Conservation (phyloP, 306 rosid genomes). For the Castanea mollissima region DNA sequence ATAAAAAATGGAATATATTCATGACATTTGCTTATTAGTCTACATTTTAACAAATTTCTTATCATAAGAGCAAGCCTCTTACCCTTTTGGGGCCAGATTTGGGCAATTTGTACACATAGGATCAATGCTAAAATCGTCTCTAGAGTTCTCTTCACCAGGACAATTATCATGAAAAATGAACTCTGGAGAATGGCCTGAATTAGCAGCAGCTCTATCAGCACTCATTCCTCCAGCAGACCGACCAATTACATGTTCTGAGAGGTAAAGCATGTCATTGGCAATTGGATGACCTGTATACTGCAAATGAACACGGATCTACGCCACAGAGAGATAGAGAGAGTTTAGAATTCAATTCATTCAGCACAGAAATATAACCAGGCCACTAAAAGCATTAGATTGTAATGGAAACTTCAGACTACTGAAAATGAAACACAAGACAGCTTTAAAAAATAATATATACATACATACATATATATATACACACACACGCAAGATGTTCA, state of each 20-base stretch:
- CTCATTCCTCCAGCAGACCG: slow-evolving; percentile 41
- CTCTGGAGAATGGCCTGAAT: slow-evolving; percentile 31
- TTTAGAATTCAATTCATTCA: background rate
- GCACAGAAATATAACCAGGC: background rate
- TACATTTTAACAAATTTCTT: slow-evolving; percentile 1
- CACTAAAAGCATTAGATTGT: background rate
- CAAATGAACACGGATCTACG: slow-evolving; percentile 86
- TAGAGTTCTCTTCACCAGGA: slow-evolving; percentile 36
- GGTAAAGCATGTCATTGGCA: slow-evolving; percentile 79
- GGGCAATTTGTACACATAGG: slow-evolving; percentile 95
- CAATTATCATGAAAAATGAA: slow-evolving; percentile 33
- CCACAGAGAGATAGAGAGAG: background rate
- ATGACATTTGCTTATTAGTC: background rate
- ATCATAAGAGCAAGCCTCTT: slow-evolving; percentile 20
- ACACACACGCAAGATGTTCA: background rate
- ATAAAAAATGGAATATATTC: background rate
- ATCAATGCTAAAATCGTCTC: slow-evolving; percentile 57
- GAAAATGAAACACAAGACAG: background rate
- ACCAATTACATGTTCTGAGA: slow-evolving; percentile 43
- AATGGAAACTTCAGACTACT: background rate
- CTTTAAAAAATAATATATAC: background rate
- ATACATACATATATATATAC: too few species aligned
- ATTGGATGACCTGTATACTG: slow-evolving; percentile 77
- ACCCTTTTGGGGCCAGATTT: slow-evolving; percentile 81
- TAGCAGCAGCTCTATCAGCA: slow-evolving; percentile 60